Conservation (phyloP, 2,329 filamentous ascomycete species). For the Calonectria pauciramosa region DNA sequence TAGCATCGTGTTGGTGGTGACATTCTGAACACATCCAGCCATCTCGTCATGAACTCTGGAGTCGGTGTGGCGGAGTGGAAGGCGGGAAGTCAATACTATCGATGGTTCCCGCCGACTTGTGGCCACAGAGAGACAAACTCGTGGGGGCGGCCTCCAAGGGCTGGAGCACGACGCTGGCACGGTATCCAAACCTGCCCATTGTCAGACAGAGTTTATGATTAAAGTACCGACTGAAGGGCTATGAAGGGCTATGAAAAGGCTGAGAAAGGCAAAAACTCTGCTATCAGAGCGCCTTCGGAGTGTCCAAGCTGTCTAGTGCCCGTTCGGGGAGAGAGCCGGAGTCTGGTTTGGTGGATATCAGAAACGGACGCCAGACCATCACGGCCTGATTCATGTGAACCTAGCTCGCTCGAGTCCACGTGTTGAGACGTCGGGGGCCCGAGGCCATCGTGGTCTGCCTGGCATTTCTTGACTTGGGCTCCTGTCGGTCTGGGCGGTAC, state of each 20-base stretch:
- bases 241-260: neutral
- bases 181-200: neutral
- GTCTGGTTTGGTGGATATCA: neutral
- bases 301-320: conserved; percentile 2
- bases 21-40: conserved; percentile 10
- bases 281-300: neutral
- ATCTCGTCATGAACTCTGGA: neutral
- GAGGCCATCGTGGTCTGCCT: neutral
- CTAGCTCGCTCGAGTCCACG: neutral
- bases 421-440: neutral
- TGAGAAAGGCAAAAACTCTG: neutral
- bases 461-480: neutral
- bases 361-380: neutral
- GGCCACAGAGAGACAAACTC: neutral
- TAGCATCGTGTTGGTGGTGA: neutral
- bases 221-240: neutral
- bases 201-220: neutral
- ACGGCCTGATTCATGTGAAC: conserved; percentile 8
- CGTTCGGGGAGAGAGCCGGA: neutral
- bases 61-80: neutral
- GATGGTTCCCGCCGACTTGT: neutral
- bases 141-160: neutral
- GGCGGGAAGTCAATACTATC: neutral
- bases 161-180: neutral
- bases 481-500: neutral